A percentile compares a stretch with the other conserved stretches of the same genome.
Conservation (phyloP, 176 grass and related monocot species). For the Leersia perrieri region DNA sequence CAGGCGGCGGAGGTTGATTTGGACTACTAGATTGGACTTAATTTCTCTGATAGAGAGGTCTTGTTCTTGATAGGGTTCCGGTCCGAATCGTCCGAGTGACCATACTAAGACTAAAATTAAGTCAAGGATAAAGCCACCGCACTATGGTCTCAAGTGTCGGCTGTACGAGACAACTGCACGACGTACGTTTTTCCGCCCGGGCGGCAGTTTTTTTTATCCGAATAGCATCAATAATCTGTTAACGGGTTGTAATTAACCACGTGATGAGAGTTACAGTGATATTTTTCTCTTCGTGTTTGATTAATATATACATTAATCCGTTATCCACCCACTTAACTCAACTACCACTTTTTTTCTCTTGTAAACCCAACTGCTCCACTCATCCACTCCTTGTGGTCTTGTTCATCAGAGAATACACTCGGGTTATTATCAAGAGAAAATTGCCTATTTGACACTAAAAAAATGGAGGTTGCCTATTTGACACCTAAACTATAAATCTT, state of each 20-base stretch:
- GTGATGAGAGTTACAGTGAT: not conserved
- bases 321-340: not conserved
- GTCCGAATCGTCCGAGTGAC: not conserved
- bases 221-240: not conserved
- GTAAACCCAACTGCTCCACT: not conserved
- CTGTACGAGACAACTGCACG: not conserved
- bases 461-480: no score
- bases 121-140: not conserved
- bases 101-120: not conserved
- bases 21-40: not conserved
- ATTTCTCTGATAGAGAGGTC: not conserved
- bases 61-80: not conserved
- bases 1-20: slow-evolving; percentile 1
- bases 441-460: no score
- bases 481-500: no score
- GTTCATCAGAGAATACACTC: not conserved
- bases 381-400: not conserved
- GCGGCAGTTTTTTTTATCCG: not conserved
- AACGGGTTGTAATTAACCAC: not conserved
- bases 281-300: not conserved
- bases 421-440: not conserved
- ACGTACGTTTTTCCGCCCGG: not conserved
- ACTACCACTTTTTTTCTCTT: not conserved
- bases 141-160: not conserved
- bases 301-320: not conserved